phyloP scores from a whole-genome alignment of 1,139 yeast species.

The Taphrina deformans region DNA sequence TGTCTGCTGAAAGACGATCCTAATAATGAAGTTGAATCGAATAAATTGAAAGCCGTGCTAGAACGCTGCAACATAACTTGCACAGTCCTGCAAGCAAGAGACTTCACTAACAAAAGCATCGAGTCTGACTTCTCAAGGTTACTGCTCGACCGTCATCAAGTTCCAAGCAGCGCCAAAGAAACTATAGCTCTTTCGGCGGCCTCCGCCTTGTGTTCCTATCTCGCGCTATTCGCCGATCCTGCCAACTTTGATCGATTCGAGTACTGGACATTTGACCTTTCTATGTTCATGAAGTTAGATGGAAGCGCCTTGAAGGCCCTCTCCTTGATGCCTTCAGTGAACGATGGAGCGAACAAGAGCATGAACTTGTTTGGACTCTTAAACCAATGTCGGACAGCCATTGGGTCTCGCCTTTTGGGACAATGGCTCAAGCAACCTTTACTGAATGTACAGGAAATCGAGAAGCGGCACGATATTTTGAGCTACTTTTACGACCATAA shows the following conservation, averaged over 20 bases:
- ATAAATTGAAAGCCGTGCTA: constrained; percentile 53
- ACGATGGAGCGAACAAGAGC: constrained; percentile 52
- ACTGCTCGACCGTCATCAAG: constrained; percentile 56
- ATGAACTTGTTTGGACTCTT: constrained; percentile 77
- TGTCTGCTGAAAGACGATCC: constrained; percentile 54
- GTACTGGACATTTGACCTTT: constrained; percentile 66
- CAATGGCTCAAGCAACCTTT: constrained; percentile 97
- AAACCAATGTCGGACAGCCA: constrained; percentile 80
- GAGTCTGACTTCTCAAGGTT: constrained; percentile 73
- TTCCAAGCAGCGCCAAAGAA: constrained; percentile 46
- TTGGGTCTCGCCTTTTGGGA: constrained; percentile 79
- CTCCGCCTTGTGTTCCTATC: constrained; percentile 62
- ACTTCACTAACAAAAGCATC: constrained; percentile 61
- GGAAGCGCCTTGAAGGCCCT: constrained; percentile 86
- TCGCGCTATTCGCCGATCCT: constrained; percentile 53
- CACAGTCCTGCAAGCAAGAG: constrained; percentile 59
- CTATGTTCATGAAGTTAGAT: constrained; percentile 82
- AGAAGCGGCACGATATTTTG: constrained; percentile 70
- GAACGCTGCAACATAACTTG: constrained; percentile 75
- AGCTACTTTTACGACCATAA: constrained; percentile 70
- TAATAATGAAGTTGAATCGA: constrained; percentile 49
- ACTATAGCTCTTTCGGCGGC: constrained; percentile 54
- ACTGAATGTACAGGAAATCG: constrained; percentile 60
- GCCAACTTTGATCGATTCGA: constrained; percentile 54
- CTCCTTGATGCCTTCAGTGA: constrained; percentile 70